Evolutionary conservation across 2,329 filamentous ascomycete species (phyloP).

Genomic region (Diaporthe australafricana): DNA sequence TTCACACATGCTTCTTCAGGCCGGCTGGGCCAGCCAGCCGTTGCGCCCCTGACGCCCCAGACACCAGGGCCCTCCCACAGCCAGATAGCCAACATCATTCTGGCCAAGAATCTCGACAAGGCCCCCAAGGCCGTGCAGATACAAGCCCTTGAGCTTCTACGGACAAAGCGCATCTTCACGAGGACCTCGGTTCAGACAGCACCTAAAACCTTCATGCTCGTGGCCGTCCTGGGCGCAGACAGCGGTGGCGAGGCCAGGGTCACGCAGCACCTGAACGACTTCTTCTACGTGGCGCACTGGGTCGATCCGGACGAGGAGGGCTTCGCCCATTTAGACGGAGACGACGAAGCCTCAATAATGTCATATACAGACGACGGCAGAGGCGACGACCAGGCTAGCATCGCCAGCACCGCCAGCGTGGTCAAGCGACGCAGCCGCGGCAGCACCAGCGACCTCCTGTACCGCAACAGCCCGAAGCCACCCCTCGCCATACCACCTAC

Average conservation of each 20-base stretch:
- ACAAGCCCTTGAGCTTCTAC: constrained; percentile 82
- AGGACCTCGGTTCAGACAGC: constrained; percentile 78
- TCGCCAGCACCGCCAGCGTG: constrained; percentile 55
- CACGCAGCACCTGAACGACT: constrained; percentile 77
- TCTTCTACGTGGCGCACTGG: constrained; percentile 89
- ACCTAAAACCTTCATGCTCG: constrained; percentile 82
- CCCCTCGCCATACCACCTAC: not conserved
- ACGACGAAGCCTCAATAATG: constrained; percentile 44
- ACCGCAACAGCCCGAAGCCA: constrained; percentile 21
- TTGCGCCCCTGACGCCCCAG: constrained; percentile 43
- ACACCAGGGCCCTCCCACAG: constrained; percentile 49
- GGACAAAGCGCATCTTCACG: constrained; percentile 81
- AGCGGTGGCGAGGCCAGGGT: constrained; percentile 61
- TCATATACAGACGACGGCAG: constrained; percentile 37
- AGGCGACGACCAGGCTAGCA: constrained; percentile 38
- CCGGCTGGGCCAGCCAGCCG: constrained; percentile 21
- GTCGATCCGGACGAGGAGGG: constrained; percentile 78
- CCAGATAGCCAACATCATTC: constrained; percentile 79
- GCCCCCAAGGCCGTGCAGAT: constrained; percentile 84
- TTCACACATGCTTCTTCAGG: constrained; percentile 1
- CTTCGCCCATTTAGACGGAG: constrained; percentile 79
- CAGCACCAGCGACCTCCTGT: constrained; percentile 8
- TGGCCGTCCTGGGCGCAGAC: constrained; percentile 73
- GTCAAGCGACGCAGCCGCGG: constrained; percentile 48
- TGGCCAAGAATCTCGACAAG: constrained; percentile 82